Evolutionary conservation across 495 filamentous ascomycete genomes (phyloP), one percentile per base, ranked within the genome.

Genomic region (Hyaloscypha finlandica): DNA sequence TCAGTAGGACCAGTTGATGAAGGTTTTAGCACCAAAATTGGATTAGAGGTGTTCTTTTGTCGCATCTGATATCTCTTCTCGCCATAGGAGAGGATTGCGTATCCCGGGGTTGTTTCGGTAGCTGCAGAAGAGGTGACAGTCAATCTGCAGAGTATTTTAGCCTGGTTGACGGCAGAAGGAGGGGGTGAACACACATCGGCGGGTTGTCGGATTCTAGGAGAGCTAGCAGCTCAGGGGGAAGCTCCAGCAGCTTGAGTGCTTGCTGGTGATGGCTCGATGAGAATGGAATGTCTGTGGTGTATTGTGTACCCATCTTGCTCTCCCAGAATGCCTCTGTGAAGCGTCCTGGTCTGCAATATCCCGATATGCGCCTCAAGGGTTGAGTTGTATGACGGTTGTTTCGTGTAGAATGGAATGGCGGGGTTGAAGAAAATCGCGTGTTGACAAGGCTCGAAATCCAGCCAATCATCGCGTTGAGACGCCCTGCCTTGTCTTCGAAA

Each of bases 11-110:
- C 4, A 4, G 64, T 57, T 19, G 66, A 67, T 6, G 70, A 74
- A 22, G 92, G 84, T 33, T 81, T 76, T 32, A 92, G 80, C 8
- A 97, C 74, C 76, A 92, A 90, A 42, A 97, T 78, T 6, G 90
- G 89, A 74, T 97, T 97, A 19, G 93, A 97, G 0, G 93, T 94
- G 73, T 94, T 92, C 68, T 97, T 93, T 76, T 97, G 92, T 22
- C 91, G 91, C 59, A 97, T 81, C 35, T 87, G 87, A 81, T 89
- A 97, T 22, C 89, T 94, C 74, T 87, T 81, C 19, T 81, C 78
- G 3, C 84, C 76, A 3, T 89, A 90, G 75, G 88, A 92, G 67
- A 97, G 83, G 63, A 95, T 86, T 52, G 91, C 90, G 66, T 89
- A 87, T 68, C 87, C 82, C 4, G 79, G 76, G 32, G 81, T 79